phyloP scores from a whole-genome alignment of 2,329 filamentous ascomycete species.

The Trichoderma lentiforme region DNA sequence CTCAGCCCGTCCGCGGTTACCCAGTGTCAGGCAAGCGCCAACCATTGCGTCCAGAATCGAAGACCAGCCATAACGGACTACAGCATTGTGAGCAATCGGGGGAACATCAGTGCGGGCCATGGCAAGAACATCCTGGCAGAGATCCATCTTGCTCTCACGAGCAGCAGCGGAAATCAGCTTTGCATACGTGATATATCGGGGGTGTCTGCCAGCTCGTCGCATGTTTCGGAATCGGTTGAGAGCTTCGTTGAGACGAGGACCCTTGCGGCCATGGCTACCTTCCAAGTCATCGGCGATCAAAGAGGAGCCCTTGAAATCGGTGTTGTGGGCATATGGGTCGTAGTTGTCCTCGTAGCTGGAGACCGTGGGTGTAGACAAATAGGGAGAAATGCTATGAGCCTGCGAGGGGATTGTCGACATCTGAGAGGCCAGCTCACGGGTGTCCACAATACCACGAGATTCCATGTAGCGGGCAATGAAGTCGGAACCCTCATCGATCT shows the following conservation, averaged over 20 bases:
- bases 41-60: conserved; percentile 97
- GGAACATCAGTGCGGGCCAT: conserved; percentile 91
- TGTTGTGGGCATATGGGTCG: conserved; percentile 86
- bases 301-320: conserved; percentile 90
- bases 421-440: conserved; percentile 50
- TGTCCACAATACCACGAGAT: conserved; percentile 51
- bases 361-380: conserved; percentile 52
- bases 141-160: conserved; percentile 74
- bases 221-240: conserved; percentile 86
- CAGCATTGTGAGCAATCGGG: conserved; percentile 74
- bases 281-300: conserved; percentile 88
- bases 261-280: conserved; percentile 69
- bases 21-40: conserved; percentile 79
- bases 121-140: conserved; percentile 80
- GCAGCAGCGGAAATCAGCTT: conserved; percentile 91
- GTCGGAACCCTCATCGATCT: conserved; percentile 83
- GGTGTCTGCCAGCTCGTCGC: conserved; percentile 84
- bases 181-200: conserved; percentile 93
- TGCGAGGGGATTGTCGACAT: conserved; percentile 43
- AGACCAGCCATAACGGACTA: conserved; percentile 93
- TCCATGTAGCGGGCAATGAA: conserved; percentile 61
- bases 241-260: conserved; percentile 73
- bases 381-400: conserved; percentile 45
- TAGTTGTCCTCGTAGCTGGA: conserved; percentile 74
- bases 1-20: conserved; percentile 75